These are phyloP conservation scores for Epichloe glyceriae DNA, from an alignment of 2,329 filamentous ascomycete species.

Conservation along the genomic window DNA sequence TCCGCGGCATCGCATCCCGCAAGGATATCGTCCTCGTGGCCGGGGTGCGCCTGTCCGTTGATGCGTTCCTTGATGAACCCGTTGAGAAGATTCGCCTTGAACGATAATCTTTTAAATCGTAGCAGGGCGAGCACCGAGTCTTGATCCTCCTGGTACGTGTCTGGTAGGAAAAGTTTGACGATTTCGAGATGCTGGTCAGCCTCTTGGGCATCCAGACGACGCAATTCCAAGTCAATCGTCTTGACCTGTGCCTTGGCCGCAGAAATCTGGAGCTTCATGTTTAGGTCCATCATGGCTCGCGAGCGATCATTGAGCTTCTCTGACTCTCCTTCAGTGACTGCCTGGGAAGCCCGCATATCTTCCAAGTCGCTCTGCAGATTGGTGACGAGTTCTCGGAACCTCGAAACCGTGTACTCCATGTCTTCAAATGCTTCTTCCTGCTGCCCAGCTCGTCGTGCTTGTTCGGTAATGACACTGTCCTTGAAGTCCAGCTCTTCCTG, in stretches of 20 bases:
- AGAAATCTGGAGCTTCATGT: constrained; percentile 83
- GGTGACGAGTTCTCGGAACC: constrained; percentile 80
- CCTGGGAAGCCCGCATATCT: constrained; percentile 83
- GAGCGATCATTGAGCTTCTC: constrained; percentile 82
- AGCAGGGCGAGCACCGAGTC: constrained; percentile 83
- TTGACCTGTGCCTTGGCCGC: constrained; percentile 87
- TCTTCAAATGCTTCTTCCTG: constrained; percentile 75
- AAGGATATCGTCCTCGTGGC: constrained; percentile 67
- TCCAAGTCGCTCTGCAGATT: constrained; percentile 77
- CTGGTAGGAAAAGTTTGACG: constrained; percentile 77
- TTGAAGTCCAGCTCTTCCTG: constrained; percentile 87
- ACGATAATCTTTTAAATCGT: constrained; percentile 73
- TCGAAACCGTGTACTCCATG: constrained; percentile 76
- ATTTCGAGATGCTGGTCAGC: constrained; percentile 80
- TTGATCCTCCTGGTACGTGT: constrained; percentile 65
- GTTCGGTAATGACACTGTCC: constrained; percentile 73
- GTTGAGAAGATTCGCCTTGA: constrained; percentile 73
- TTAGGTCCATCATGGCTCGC: constrained; percentile 91
- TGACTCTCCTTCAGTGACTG: constrained; percentile 84
- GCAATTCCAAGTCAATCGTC: constrained; percentile 82
- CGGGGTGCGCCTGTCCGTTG: constrained; percentile 50
- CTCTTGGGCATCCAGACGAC: constrained; percentile 78
- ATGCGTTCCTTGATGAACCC: constrained; percentile 69
- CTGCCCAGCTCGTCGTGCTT: constrained; percentile 56
- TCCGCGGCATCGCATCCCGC: constrained; percentile 70